Base-by-base conservation (phyloP, 495 filamentous ascomycete species). In the Aspergillus incahuasiensis region DNA sequence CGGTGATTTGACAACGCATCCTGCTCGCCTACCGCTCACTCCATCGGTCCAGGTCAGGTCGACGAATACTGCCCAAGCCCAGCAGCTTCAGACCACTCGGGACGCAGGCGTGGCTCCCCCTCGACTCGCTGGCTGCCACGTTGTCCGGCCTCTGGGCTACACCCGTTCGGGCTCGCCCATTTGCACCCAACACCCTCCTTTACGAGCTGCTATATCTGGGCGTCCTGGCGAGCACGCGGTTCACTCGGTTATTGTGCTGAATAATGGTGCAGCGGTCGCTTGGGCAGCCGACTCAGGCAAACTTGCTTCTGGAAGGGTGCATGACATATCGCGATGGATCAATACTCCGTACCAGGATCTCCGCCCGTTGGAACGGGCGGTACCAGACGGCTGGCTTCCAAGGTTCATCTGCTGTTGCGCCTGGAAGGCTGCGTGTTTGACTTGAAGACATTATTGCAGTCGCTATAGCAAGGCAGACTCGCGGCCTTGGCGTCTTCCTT, bases 61-160 rank as follows among this genome's bases (percentile, higher is more conserved):
- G 48, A 24, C 0, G 22, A 16, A 25, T 32, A 38, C 21, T 35
- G 45, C 34, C 32, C 48, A 38, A 52, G 21, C 21, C 44, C 6
- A 34, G 45, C 61, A 34, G 43, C 57, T 45, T 41, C 55, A 54
- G 52, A 19, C 57, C 61, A 58, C 42, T 58, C 62, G 62, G 60
- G 54, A 56, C 41, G 51, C 46, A 42, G 34, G 28, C 38, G 39
- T 32, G 25, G 48, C 44, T 54, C 53, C 55, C 58, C 56, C 46
- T 61, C 61, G 58, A 63, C 63, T 61, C 52, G 47, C 44, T 24
- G 58, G 32, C 56, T 63, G 64, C 64, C 64, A 67, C 64, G 64
- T 67, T 60, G 61, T 58, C 32, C 13, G 32, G 32, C 32, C 32
- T 52, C 52, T 55, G 38, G 56, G 54, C 59, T 58, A 59, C 58